phyloP scores from a whole-genome alignment of 1,284 basidiomycete genomes.

The Rhodotorula sp. region DNA sequence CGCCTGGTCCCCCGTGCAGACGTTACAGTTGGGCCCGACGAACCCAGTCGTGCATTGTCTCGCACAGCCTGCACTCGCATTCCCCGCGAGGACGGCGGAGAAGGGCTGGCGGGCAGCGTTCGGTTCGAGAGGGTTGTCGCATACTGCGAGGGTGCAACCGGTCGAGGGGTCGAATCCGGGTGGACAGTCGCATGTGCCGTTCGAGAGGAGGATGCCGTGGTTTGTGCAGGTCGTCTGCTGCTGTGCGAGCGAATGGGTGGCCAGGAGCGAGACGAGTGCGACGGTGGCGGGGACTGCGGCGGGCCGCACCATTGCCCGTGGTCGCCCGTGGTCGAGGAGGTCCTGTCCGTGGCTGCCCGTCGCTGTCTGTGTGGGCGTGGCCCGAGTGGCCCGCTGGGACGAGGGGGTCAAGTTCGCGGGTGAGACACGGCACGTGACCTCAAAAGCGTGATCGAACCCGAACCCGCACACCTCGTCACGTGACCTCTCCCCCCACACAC shows the following conservation, averaged over 20 bases:
- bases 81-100: conserved; percentile 17
- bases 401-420: no score
- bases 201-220: conserved; percentile 14
- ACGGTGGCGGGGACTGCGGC: neutral
- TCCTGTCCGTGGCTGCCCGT: no score
- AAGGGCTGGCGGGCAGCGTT: conserved; percentile 23
- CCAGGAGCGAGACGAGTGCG: neutral
- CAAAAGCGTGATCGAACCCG: no score
- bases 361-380: no score
- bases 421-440: no score
- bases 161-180: conserved; percentile 20
- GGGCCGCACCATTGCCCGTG: no score
- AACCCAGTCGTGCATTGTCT: conserved; percentile 41
- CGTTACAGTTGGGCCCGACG: conserved; percentile 38
- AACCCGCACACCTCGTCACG: no score
- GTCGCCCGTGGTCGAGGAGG: no score
- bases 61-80: conserved; percentile 24
- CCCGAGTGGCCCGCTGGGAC: no score
- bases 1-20: conserved; percentile 28
- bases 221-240: conserved; percentile 14
- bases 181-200: conserved; percentile 32
- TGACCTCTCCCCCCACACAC: no score
- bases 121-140: conserved; percentile 36
- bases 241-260: neutral
- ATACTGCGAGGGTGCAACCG: conserved; percentile 18